Conservation (phyloP, 208 protist species). For the Endotrypanum monterogeii region DNA sequence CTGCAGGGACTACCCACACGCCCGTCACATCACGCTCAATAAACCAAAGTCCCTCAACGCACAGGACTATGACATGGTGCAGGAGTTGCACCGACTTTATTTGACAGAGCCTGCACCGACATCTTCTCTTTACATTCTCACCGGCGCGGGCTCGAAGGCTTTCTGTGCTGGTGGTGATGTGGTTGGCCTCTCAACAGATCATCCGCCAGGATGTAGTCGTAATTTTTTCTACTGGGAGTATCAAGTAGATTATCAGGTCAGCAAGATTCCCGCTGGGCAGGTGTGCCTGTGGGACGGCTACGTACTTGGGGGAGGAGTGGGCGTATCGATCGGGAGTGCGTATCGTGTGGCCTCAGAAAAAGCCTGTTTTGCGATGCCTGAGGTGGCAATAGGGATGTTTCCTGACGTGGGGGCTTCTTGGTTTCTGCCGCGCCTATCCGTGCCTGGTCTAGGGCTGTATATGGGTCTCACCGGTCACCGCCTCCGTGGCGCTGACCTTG, state of each 20-base stretch:
- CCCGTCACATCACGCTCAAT: slow-evolving; percentile 60
- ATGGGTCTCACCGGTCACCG: slow-evolving; percentile 76
- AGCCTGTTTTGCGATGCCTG: slow-evolving; percentile 85
- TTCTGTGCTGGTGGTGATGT: slow-evolving; percentile 91
- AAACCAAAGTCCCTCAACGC: slow-evolving; percentile 63
- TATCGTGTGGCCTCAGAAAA: slow-evolving; percentile 82
- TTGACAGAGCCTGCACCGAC: slow-evolving; percentile 34
- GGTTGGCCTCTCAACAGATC: slow-evolving; percentile 38
- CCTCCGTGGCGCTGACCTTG: slow-evolving; percentile 71
- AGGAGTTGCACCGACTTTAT: slow-evolving; percentile 38
- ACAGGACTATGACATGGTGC: slow-evolving; percentile 58
- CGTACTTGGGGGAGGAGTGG: slow-evolving; percentile 82
- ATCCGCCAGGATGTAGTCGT: slow-evolving; percentile 26
- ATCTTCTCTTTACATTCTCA: slow-evolving; percentile 53
- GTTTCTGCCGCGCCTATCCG: slow-evolving; percentile 61
- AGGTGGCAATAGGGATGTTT: slow-evolving; percentile 81
- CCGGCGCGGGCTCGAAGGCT: slow-evolving; percentile 63
- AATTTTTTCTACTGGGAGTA: slow-evolving; percentile 76
- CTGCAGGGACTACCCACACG: slow-evolving; percentile 50
- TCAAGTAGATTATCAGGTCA: slow-evolving; percentile 66
- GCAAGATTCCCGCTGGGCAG: slow-evolving; percentile 46
- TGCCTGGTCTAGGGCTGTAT: slow-evolving; percentile 63
- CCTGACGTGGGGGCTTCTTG: slow-evolving; percentile 80
- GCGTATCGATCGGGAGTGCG: slow-evolving; percentile 66
- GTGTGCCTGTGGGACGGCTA: slow-evolving; percentile 85